Percentiles rank a stretch among this genome's conserved stretches.
Evolutionary conservation across 2,329 filamentous ascomycete species (phyloP).

Genomic region (Stemphylium vesicarium): DNA sequence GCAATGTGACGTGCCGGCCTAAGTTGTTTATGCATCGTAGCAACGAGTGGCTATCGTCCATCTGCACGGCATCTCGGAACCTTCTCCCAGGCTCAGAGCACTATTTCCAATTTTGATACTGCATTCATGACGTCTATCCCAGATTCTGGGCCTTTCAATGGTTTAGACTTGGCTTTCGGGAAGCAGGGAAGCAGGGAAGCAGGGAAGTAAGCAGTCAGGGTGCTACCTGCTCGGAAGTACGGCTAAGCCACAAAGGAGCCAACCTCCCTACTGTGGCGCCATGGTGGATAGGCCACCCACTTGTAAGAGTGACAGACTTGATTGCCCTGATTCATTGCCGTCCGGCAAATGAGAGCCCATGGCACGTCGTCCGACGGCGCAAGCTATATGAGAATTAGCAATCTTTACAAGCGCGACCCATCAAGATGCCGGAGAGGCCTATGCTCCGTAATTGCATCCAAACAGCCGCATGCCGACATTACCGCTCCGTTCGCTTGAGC

Average conservation of each 20-base stretch:
- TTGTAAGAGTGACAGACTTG: too few species aligned
- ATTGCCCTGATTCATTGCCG: too few species aligned
- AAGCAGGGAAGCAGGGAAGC: background rate
- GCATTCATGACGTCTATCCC: slow-evolving; percentile 1
- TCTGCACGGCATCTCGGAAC: slow-evolving; percentile 1
- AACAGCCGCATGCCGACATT: background rate
- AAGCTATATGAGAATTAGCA: background rate
- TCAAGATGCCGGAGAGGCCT: background rate
- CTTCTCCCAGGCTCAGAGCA: background rate
- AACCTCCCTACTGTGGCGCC: background rate
- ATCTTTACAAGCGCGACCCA: background rate
- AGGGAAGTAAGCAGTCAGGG: background rate
- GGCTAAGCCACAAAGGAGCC: slow-evolving; percentile 7
- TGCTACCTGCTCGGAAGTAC: background rate
- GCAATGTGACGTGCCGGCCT: background rate
- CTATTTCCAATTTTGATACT: background rate
- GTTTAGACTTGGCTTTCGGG: background rate
- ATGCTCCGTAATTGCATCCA: background rate
- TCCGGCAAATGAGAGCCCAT: too few species aligned
- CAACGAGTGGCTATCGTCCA: slow-evolving; percentile 1
- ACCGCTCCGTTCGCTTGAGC: background rate
- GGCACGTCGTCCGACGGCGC: too few species aligned
- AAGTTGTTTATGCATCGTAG: background rate
- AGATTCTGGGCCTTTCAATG: background rate
- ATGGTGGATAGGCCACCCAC: background rate